phyloP scores from a whole-genome alignment of 352 stramenopile species.

The Globisporangium lucens region DNA sequence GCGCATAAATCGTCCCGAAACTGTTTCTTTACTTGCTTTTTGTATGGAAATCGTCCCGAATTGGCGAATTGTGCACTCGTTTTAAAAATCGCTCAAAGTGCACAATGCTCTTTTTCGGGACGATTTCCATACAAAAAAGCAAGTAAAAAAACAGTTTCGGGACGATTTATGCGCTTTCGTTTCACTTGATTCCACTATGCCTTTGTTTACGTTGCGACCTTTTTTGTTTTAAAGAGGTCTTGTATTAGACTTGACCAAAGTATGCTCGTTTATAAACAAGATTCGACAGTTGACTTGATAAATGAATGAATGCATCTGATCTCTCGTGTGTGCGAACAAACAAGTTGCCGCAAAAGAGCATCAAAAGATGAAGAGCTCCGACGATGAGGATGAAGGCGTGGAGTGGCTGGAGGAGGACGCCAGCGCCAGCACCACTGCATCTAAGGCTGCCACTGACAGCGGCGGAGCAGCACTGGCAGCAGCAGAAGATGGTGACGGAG shows the following conservation, averaged over 20 bases:
- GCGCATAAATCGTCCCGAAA: too few relatives aligned
- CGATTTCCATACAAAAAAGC: too few relatives aligned
- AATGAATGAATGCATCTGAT: background rate
- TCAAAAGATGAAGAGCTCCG: background rate
- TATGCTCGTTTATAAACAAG: background rate
- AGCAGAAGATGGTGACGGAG: conserved; percentile 31
- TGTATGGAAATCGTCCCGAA: too few relatives aligned
- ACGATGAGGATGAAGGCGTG: background rate
- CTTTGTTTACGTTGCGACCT: too few relatives aligned
- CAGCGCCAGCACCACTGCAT: background rate
- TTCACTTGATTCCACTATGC: too few relatives aligned
- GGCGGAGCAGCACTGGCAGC: background rate
- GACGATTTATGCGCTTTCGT: too few relatives aligned
- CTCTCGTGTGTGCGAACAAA: background rate
- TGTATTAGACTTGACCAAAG: background rate
- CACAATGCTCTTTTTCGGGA: too few relatives aligned
- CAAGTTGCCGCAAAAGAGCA: background rate
- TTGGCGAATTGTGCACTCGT: too few relatives aligned
- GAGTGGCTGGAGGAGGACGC: conserved; percentile 3
- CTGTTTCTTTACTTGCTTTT: too few relatives aligned
- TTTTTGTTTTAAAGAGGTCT: background rate
- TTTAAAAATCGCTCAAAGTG: too few relatives aligned
- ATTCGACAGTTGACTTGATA: background rate
- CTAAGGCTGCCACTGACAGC: background rate
- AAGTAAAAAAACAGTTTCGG: too few relatives aligned